Percentiles rank a stretch among this genome's conserved stretches.
Conservation (phyloP, 495 filamentous ascomycete genomes). For the Neurospora hispaniola region DNA sequence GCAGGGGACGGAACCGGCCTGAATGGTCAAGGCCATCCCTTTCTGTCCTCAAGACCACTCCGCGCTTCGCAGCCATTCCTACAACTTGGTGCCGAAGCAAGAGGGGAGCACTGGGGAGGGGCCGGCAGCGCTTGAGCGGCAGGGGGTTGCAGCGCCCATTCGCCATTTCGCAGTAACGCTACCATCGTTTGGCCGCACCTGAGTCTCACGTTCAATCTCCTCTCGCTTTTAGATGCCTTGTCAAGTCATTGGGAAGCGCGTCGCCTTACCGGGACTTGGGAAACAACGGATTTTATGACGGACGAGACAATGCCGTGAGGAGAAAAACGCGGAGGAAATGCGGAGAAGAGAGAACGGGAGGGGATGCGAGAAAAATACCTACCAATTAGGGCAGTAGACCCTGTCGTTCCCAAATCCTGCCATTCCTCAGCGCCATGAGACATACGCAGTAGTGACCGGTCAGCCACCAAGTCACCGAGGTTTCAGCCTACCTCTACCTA, state of each 20-base stretch:
- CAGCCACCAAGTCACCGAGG: neutral
- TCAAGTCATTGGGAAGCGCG: neutral
- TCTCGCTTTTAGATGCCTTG: neutral
- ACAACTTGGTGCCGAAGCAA: neutral
- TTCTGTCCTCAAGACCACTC: neutral
- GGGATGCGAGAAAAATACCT: neutral
- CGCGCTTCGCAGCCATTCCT: neutral
- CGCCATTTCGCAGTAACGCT: neutral
- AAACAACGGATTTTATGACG: neutral
- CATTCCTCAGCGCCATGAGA: neutral
- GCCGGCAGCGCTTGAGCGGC: constrained; percentile 14
- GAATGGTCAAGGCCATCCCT: constrained; percentile 12
- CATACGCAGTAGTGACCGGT: neutral
- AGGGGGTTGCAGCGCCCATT: constrained; percentile 8
- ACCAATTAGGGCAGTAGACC: neutral
- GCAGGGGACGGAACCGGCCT: constrained; percentile 11
- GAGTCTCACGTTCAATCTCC: neutral
- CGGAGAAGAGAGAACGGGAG: neutral
- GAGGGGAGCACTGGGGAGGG: constrained; percentile 1
- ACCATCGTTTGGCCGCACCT: neutral
- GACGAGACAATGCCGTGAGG: neutral
- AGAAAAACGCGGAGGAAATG: neutral
- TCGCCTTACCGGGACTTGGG: neutral
- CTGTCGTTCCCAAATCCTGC: neutral
- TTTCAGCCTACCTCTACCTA: neutral